These are phyloP conservation scores for Linnemannia schmuckeri DNA, from an alignment of 192 early-diverging fungal genomes.

Conservation along the genomic window DNA sequence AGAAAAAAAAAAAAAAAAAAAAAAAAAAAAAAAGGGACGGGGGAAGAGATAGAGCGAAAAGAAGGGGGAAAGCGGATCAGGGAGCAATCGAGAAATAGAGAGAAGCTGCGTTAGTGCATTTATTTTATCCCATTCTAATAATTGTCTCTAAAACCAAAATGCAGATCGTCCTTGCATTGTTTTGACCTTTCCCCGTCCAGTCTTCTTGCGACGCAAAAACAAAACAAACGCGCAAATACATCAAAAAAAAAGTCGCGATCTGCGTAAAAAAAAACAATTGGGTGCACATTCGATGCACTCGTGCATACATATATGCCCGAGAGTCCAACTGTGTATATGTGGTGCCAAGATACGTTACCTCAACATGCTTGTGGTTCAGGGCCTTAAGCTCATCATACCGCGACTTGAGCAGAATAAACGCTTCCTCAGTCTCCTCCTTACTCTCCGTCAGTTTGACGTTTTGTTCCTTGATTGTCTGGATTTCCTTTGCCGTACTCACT, in stretches of 20 bases:
- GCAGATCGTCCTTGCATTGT: neutral
- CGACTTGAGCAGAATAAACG: conserved; percentile 41
- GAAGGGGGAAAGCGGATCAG: no score
- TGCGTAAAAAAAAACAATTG: neutral
- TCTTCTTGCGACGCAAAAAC: no score
- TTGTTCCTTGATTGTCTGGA: conserved; percentile 46
- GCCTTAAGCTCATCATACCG: conserved; percentile 48
- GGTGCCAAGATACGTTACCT: conserved; percentile 23
- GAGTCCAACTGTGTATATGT: neutral
- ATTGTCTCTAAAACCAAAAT: neutral
- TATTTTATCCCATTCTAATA: neutral
- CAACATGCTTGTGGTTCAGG: conserved; percentile 47
- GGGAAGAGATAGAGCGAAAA: no score
- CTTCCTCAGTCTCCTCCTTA: conserved; percentile 47
- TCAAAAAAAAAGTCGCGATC: neutral
- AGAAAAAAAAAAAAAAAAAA: neutral
- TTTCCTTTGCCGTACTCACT: conserved; percentile 48
- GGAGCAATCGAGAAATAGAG: neutral
- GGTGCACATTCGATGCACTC: neutral
- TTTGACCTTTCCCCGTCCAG: no score
- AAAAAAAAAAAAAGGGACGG: neutral
- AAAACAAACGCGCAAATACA: no score
- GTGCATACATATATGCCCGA: neutral
- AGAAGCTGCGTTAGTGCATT: neutral
- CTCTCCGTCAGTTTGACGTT: conserved; percentile 37